These are phyloP conservation scores for Rhododendron vialii DNA, from an alignment of 148 eudicot species.

Conservation along the genomic window DNA sequence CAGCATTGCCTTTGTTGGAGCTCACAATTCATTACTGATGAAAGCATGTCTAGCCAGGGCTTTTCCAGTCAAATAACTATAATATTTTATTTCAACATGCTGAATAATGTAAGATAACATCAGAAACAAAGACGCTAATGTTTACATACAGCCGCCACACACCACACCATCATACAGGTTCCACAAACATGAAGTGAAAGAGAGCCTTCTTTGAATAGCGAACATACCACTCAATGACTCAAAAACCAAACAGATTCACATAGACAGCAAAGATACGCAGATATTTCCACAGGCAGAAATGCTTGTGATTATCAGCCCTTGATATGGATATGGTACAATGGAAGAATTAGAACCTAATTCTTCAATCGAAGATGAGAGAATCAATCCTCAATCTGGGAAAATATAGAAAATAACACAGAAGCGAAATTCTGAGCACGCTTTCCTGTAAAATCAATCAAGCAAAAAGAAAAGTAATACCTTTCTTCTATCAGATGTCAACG, in stretches of 20 bases:
- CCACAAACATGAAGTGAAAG: not conserved
- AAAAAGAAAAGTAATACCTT: constrained; percentile 51
- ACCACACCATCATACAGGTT: not conserved
- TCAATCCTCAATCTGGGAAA: not conserved
- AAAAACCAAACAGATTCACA: constrained; percentile 1
- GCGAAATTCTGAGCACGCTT: not conserved
- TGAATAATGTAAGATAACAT: not conserved
- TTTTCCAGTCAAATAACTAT: not conserved
- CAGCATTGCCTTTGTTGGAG: not conserved
- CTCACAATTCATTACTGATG: not conserved
- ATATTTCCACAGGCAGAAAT: not conserved
- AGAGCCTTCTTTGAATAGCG: not conserved
- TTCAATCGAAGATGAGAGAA: not conserved
- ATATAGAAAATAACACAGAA: not conserved
- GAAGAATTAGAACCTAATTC: not conserved
- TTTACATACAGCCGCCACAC: no score
- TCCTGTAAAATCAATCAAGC: not conserved
- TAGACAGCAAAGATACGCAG: not conserved
- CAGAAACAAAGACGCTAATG: not conserved
- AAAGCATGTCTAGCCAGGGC: not conserved
- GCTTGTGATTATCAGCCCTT: not conserved
- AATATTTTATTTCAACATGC: not conserved
- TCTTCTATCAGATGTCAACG: constrained; percentile 84
- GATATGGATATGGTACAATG: not conserved
- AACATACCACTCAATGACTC: not conserved